Evolutionary conservation across 2,329 filamentous ascomycete species (phyloP).

Genomic region (Gnomoniopsis sp.): DNA sequence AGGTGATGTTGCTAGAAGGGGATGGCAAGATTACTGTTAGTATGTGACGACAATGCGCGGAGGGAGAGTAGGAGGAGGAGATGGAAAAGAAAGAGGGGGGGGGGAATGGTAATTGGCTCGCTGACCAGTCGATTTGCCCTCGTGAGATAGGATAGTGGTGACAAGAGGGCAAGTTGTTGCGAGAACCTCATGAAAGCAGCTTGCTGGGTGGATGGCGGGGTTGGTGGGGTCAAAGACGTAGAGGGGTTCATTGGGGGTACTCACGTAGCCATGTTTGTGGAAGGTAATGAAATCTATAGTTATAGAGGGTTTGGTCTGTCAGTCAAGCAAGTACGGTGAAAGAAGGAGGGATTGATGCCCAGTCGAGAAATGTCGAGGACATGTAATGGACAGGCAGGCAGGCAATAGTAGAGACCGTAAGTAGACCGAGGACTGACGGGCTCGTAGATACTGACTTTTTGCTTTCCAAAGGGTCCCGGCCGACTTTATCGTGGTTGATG

Average conservation of each 20-base stretch:
- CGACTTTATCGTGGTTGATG: neutral
- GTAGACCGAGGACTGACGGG: neutral
- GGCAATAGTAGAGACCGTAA: neutral
- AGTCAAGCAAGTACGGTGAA: neutral
- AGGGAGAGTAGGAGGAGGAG: neutral
- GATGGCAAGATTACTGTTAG: slow-evolving; percentile 15
- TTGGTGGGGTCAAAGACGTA: slow-evolving; percentile 20
- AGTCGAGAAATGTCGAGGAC: neutral
- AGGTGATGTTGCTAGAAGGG: slow-evolving; percentile 76
- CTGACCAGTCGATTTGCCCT: neutral
- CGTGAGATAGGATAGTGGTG: neutral
- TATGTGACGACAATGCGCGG: neutral
- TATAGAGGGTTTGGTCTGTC: neutral
- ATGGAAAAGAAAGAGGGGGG: neutral
- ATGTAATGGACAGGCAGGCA: neutral
- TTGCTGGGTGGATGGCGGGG: slow-evolving; percentile 21
- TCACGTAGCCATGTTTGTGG: slow-evolving; percentile 23
- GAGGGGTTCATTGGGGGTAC: neutral
- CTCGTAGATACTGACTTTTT: neutral
- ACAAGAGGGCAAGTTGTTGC: neutral
- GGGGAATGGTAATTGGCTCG: neutral
- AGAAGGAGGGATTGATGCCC: neutral
- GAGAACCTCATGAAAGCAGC: slow-evolving; percentile 3
- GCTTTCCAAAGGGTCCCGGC: neutral
- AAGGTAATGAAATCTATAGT: neutral